Conservation (phyloP, 2,329 filamentous ascomycete species). For the Aspergillus luchuensis region DNA sequence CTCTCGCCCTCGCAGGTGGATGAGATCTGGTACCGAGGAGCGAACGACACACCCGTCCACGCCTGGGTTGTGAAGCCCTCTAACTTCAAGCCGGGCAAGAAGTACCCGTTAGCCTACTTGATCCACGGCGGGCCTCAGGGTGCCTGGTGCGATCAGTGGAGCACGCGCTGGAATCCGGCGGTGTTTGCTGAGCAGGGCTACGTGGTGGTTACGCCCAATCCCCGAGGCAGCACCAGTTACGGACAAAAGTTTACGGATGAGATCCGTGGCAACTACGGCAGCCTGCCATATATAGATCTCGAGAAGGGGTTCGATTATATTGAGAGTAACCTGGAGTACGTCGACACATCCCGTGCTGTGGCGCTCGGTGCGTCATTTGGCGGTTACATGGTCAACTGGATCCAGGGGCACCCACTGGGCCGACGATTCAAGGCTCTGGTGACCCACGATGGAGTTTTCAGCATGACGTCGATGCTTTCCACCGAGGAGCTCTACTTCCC, state of each 20-base stretch:
- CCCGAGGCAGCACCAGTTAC: constrained; percentile 61
- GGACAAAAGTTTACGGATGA: constrained; percentile 57
- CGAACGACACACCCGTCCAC: constrained; percentile 46
- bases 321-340: constrained; percentile 51
- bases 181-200: constrained; percentile 65
- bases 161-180: constrained; percentile 56
- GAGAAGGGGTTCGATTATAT: constrained; percentile 57
- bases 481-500: constrained; percentile 60
- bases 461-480: constrained; percentile 47
- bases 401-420: constrained; percentile 57
- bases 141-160: constrained; percentile 59
- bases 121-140: constrained; percentile 57
- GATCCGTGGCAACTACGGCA: constrained; percentile 57
- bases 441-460: constrained; percentile 55
- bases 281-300: constrained; percentile 58
- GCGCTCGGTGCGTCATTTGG: constrained; percentile 58
- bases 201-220: constrained; percentile 61
- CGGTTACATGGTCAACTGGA: constrained; percentile 64
- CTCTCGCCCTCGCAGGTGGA: constrained; percentile 46
- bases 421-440: constrained; percentile 61
- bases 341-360: constrained; percentile 57
- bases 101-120: constrained; percentile 57
- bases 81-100: constrained; percentile 47
- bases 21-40: constrained; percentile 51
- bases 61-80: constrained; percentile 53